These are phyloP conservation scores for Globisporangium takayamanum DNA, from an alignment of 352 stramenopile species.

Conservation along the genomic window DNA sequence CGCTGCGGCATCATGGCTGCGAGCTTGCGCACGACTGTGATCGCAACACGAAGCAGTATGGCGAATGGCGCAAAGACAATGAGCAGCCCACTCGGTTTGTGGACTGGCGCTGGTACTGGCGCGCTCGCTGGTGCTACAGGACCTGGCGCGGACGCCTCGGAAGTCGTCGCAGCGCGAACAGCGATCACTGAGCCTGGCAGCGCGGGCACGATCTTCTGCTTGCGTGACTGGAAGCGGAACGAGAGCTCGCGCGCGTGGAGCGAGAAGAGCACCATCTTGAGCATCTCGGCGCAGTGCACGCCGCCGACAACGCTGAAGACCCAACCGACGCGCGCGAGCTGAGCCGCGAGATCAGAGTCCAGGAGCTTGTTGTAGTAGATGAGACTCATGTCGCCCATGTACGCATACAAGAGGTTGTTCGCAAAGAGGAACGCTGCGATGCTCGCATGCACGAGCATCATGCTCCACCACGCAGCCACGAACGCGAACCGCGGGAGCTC, in stretches of 20 bases:
- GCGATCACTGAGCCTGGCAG: constrained; percentile 10
- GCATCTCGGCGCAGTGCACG: constrained; percentile 24
- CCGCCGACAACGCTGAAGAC: constrained; percentile 18
- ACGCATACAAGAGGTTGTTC: constrained; percentile 24
- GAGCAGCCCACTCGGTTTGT: background rate
- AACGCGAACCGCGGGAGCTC: constrained; percentile 18
- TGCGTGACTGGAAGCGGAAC: constrained; percentile 14
- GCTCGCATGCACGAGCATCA: constrained; percentile 18
- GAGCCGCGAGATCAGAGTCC: constrained; percentile 16
- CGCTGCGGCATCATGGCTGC: background rate
- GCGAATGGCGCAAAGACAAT: background rate
- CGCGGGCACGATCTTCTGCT: constrained; percentile 7
- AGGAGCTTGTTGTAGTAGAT: constrained; percentile 46
- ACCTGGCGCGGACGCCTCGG: background rate
- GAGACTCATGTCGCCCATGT: constrained; percentile 20
- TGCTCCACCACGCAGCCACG: constrained; percentile 19
- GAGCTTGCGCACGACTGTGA: background rate
- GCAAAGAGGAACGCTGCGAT: constrained; percentile 22
- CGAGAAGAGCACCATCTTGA: constrained; percentile 26
- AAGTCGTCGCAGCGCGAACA: background rate
- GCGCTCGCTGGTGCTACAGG: background rate
- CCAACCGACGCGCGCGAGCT: constrained; percentile 22
- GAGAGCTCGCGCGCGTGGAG: constrained; percentile 18
- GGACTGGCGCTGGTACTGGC: background rate
- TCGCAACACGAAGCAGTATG: background rate